A percentile compares a stretch with the other conserved stretches of the same genome.
phyloP scores from a whole-genome alignment of 2,329 filamentous ascomycete species.

The Trichoderma sp. region DNA sequence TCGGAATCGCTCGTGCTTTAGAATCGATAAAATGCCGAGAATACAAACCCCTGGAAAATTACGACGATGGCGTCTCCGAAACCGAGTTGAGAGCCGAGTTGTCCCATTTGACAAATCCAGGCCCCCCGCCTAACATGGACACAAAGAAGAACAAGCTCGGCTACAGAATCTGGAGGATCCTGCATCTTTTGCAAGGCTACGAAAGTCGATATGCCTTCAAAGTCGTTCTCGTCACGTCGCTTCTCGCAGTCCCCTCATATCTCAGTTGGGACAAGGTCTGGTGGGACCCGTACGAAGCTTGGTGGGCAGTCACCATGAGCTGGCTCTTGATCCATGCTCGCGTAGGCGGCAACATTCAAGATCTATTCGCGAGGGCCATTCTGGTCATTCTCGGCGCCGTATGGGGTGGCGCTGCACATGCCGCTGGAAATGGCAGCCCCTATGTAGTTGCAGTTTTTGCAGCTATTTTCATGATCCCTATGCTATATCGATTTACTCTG shows the following conservation, averaged over 20 bases:
- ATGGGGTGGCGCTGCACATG: constrained; percentile 59
- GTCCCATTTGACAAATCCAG: constrained; percentile 44
- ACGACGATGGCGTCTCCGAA: constrained; percentile 14
- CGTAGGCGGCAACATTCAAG: constrained; percentile 62
- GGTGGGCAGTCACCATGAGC: constrained; percentile 62
- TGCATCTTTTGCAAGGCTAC: constrained; percentile 60
- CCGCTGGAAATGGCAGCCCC: constrained; percentile 55
- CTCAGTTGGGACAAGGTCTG: constrained; percentile 49
- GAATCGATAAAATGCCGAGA: constrained; percentile 48
- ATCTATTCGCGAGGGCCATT: constrained; percentile 56
- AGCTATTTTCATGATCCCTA: constrained; percentile 61
- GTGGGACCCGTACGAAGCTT: constrained; percentile 60
- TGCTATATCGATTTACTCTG: constrained; percentile 60
- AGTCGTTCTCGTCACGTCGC: constrained; percentile 54
- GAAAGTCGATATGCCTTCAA: constrained; percentile 63
- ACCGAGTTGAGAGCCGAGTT: constrained; percentile 6
- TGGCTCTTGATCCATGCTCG: constrained; percentile 58
- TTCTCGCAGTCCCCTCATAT: constrained; percentile 60
- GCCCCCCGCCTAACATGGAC: constrained; percentile 41
- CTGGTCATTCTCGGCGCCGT: constrained; percentile 56
- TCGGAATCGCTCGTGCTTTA: constrained; percentile 49
- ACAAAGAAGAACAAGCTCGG: constrained; percentile 47
- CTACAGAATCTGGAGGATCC: constrained; percentile 53
- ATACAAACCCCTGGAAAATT: constrained; percentile 40
- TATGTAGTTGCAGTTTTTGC: constrained; percentile 60